Base-by-base conservation (phyloP, 257 asterid species). In the Jacaranda copaia region DNA sequence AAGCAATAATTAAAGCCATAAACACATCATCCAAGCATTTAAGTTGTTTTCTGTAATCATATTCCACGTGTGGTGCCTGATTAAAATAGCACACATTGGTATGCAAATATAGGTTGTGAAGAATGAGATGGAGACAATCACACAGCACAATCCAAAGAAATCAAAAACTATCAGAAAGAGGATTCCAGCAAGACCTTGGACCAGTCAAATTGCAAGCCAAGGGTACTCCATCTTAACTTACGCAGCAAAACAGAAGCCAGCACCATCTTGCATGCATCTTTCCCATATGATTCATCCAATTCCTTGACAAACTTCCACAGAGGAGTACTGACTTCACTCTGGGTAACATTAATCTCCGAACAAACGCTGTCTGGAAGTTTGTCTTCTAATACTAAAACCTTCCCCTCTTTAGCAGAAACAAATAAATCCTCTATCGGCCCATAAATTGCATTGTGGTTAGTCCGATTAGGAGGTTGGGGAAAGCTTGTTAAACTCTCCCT, bases 191-290 rank as follows among this genome's bases (percentile, higher is more conserved):
- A 81, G 89, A 94, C 99, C 99, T 95, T 95, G 76, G 99, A 93
- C 99, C 99, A 95, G 85, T 91, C 98, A 87, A 95, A 95, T 83
- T 95, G 99, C 93, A 93, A 86, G 87, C 98, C 99, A 88, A 95
- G 97, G 61, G 99, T 93, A 87, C 97, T 91, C 99, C 99, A 95
- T 86, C 98, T 85, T 85, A 95, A 86, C 94, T 95, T 95, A 75
- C 99, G 98, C 88, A 95, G 91, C 97, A 95, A 90, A 81, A 83
- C 93, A 82, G 97, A 89, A 42, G 98, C 97, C 5, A 85, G 67
- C 38, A 91, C 88, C 48, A 91, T 84, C 81, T 91, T 91, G 82
- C 83, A 58, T 40, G 79, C 71, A 59, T 73, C 81, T 83, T 72
- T 83, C 71, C 85, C 78, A 25, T 78, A 65, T 48, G 76, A 74